Evolutionary conservation across 78 protist species (phyloP).

Genomic region (Diacronema lutheri): DNA sequence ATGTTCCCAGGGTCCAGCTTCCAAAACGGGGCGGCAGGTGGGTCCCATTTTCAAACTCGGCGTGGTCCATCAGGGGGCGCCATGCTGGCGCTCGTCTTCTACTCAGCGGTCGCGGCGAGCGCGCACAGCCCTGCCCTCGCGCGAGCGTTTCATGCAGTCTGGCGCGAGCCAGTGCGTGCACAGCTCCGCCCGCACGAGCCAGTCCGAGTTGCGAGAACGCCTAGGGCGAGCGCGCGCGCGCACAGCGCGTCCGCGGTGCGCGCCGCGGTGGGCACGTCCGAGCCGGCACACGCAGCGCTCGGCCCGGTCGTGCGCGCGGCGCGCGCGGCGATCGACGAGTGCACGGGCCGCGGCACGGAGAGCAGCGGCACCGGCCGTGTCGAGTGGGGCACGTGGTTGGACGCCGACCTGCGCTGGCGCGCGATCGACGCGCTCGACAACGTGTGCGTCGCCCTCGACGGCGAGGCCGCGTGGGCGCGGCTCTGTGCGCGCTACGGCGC

Average conservation of each 20-base stretch:
- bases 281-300: conserved; percentile 90
- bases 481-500: background rate
- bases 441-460: background rate
- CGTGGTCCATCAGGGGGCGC: too few species aligned
- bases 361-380: conserved; percentile 7
- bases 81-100: too few species aligned
- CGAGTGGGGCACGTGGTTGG: conserved; percentile 22
- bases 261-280: conserved; percentile 88
- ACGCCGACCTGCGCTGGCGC: background rate
- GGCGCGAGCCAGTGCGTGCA: too few species aligned
- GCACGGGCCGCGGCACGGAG: conserved; percentile 17
- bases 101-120: too few species aligned
- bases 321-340: background rate
- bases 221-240: conserved; percentile 57
- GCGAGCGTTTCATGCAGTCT: too few species aligned
- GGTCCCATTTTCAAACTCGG: too few species aligned
- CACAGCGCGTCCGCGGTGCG: conserved; percentile 86
- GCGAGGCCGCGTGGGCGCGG: background rate
- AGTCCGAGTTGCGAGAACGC: too few species aligned
- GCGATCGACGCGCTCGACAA: background rate
- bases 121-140: too few species aligned
- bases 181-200: too few species aligned
- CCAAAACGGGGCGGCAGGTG: too few species aligned
- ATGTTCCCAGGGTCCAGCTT: too few species aligned
- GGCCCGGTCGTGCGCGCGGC: conserved; percentile 68